Evolutionary conservation across 805 yeast genomes (phyloP).

Genomic region (Candida dendrica): DNA sequence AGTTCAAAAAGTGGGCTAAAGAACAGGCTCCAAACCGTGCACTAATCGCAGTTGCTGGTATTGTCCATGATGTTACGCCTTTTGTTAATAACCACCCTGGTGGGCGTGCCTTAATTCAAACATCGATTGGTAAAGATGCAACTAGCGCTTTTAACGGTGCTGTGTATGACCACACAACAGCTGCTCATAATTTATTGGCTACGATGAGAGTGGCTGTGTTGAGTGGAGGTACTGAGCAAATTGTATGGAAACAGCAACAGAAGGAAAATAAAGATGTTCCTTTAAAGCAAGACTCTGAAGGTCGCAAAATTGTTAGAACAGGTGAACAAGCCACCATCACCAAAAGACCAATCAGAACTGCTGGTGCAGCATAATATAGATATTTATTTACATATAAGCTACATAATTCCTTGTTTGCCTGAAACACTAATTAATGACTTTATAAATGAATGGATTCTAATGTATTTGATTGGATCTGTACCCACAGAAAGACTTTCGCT

Average conservation of each 20-base stretch:
- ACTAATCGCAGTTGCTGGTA: slow-evolving; percentile 79
- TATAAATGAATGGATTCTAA: too few species aligned
- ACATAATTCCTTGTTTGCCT: too few species aligned
- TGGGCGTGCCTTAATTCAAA: slow-evolving; percentile 68
- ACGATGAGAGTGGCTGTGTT: slow-evolving; percentile 90
- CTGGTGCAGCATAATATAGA: slow-evolving; percentile 49
- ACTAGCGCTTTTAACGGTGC: slow-evolving; percentile 94
- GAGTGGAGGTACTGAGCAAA: slow-evolving; percentile 70
- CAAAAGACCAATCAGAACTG: slow-evolving; percentile 35
- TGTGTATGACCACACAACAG: slow-evolving; percentile 87
- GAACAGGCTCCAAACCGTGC: slow-evolving; percentile 46
- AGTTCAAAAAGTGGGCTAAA: slow-evolving; percentile 30
- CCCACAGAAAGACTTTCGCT: too few species aligned
- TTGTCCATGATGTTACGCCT: slow-evolving; percentile 89
- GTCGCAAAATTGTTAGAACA: slow-evolving; percentile 46
- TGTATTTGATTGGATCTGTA: too few species aligned
- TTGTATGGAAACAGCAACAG: slow-evolving; percentile 68
- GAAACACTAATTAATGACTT: too few species aligned
- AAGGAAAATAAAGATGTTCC: slow-evolving; percentile 53
- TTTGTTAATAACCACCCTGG: slow-evolving; percentile 93
- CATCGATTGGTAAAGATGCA: slow-evolving; percentile 89
- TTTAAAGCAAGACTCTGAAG: slow-evolving; percentile 40
- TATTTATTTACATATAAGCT: too few species aligned
- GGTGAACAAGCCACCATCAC: slow-evolving; percentile 45
- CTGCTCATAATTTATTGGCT: slow-evolving; percentile 84